phyloP scores from a whole-genome alignment of 176 grass and related monocot species.

The Musa troglodytarum region DNA sequence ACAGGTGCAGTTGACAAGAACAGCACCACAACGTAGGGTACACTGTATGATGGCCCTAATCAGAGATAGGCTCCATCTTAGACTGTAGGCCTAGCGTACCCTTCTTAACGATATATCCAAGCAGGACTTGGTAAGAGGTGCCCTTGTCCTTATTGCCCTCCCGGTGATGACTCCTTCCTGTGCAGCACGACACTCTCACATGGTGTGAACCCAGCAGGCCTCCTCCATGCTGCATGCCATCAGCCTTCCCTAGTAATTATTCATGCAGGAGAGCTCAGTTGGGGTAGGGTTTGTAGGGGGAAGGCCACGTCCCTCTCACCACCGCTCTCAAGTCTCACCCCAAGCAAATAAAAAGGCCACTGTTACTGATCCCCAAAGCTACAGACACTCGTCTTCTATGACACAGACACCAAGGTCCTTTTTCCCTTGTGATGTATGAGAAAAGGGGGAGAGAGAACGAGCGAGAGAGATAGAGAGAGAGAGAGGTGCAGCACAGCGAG shows the following conservation, averaged over 20 bases:
- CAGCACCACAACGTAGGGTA: background rate
- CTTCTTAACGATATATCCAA: constrained; percentile 58
- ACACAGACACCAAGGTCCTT: constrained; percentile 61
- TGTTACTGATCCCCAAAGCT: constrained; percentile 26
- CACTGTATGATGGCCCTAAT: constrained; percentile 38
- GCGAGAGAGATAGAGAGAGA: constrained; percentile 42
- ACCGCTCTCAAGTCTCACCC: constrained; percentile 20
- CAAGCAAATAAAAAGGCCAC: constrained; percentile 29
- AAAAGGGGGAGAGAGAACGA: constrained; percentile 29
- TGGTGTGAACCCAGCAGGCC: constrained; percentile 9
- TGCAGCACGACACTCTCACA: constrained; percentile 7
- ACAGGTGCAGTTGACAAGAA: constrained; percentile 27
- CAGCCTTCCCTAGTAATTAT: constrained; percentile 3
- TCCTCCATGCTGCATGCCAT: constrained; percentile 5
- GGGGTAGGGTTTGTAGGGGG: constrained; percentile 36
- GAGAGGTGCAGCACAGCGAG: background rate
- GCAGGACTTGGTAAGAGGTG: constrained; percentile 65
- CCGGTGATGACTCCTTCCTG: background rate
- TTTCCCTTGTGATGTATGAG: constrained; percentile 22
- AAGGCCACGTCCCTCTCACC: constrained; percentile 33
- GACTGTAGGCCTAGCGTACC: constrained; percentile 27
- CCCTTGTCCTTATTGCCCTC: constrained; percentile 57
- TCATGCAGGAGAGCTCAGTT: background rate
- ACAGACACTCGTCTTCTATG: constrained; percentile 41
- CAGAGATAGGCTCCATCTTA: constrained; percentile 28